Evolutionary conservation across 2,329 filamentous ascomycete species (phyloP).

Genomic region (Penicillium sp.): DNA sequence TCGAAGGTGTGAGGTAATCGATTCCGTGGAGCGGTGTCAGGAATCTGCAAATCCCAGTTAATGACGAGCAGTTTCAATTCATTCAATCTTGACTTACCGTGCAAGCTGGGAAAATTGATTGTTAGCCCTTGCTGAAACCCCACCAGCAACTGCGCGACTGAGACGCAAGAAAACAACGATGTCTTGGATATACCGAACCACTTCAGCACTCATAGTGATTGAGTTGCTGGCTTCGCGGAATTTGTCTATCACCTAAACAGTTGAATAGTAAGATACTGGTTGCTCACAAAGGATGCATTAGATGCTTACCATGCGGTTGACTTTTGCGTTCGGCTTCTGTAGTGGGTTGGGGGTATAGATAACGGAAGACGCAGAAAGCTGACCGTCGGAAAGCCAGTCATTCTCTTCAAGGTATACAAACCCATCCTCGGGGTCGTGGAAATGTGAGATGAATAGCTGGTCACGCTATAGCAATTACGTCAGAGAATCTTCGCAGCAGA

Average conservation of each 20-base stretch:
- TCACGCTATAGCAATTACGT: slow-evolving; percentile 59
- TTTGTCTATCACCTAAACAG: slow-evolving; percentile 51
- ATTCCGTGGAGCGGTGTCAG: slow-evolving; percentile 81
- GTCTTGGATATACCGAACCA: slow-evolving; percentile 83
- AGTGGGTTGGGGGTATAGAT: slow-evolving; percentile 30
- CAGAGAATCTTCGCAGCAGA: background rate
- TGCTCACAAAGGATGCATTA: background rate
- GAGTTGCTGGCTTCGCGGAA: slow-evolving; percentile 60
- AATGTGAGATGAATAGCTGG: slow-evolving; percentile 84
- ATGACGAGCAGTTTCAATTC: background rate
- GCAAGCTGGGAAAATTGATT: slow-evolving; percentile 71
- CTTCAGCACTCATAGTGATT: slow-evolving; percentile 71
- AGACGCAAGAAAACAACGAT: slow-evolving; percentile 83
- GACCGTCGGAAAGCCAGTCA: slow-evolving; percentile 37
- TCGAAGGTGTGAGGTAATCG: slow-evolving; percentile 77
- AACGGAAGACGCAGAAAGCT: slow-evolving; percentile 39
- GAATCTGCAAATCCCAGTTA: slow-evolving; percentile 18
- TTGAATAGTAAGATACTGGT: background rate
- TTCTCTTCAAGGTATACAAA: slow-evolving; percentile 73
- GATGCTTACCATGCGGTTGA: slow-evolving; percentile 25
- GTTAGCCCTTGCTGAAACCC: slow-evolving; percentile 76
- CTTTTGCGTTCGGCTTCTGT: slow-evolving; percentile 17
- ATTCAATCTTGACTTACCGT: slow-evolving; percentile 43
- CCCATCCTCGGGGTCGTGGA: slow-evolving; percentile 71
- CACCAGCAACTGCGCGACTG: slow-evolving; percentile 78